These are phyloP conservation scores for Ogataea pilisensis DNA, from an alignment of 805 yeast genomes.

Conservation along the genomic window DNA sequence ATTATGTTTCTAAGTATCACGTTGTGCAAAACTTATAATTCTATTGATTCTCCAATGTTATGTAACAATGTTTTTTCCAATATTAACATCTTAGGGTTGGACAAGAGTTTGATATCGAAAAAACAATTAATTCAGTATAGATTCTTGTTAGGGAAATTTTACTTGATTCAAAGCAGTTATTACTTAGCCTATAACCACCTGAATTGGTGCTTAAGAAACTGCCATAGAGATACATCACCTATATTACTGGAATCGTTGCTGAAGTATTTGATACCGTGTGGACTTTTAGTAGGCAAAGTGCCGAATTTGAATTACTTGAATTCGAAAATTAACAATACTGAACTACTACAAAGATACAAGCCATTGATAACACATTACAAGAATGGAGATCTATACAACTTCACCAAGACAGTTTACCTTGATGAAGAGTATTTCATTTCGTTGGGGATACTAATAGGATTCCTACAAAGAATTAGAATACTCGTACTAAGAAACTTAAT, in stretches of 20 bases:
- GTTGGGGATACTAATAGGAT: conserved; percentile 36
- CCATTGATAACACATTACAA: conserved; percentile 34
- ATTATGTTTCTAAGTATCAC: conserved; percentile 46
- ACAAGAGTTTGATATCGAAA: conserved; percentile 36
- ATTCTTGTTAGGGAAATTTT: conserved; percentile 49
- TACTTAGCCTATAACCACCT: conserved; percentile 45
- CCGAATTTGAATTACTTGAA: conserved; percentile 34
- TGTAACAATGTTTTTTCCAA: conserved; percentile 62
- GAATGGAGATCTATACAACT: conserved; percentile 39
- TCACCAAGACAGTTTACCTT: conserved; percentile 30
- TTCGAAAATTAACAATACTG: conserved; percentile 11
- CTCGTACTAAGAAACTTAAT: conserved; percentile 43
- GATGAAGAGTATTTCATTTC: conserved; percentile 37
- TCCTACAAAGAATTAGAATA: conserved; percentile 43
- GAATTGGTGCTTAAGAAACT: conserved; percentile 42
- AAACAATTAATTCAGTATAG: conserved; percentile 50
- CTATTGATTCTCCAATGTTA: conserved; percentile 49
- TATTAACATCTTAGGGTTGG: conserved; percentile 47
- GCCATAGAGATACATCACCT: conserved; percentile 26
- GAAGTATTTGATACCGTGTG: conserved; percentile 47
- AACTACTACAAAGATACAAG: conserved; percentile 32
- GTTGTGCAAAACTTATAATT: conserved; percentile 49
- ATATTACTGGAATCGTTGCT: conserved; percentile 36
- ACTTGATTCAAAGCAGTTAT: conserved; percentile 48
- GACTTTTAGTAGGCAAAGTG: conserved; percentile 47